A percentile compares a stretch with the other conserved stretches of the same genome.
Conservation (phyloP, 495 filamentous ascomycete species). For the Podospora anserina region DNA sequence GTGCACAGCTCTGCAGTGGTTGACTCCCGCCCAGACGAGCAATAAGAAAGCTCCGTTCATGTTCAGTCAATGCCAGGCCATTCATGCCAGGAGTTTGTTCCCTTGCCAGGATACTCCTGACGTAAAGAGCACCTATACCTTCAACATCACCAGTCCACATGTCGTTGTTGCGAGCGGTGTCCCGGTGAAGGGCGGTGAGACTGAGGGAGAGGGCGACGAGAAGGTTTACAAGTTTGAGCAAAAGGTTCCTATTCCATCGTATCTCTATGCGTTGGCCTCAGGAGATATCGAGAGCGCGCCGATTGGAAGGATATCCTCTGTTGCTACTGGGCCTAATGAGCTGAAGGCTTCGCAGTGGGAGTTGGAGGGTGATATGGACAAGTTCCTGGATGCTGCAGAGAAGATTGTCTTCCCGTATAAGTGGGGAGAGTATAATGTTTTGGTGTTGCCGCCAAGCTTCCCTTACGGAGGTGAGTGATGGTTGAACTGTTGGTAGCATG, state of each 20-base stretch:
- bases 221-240: conserved; percentile 80
- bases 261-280: conserved; percentile 87
- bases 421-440: conserved; percentile 92
- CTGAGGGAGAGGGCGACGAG: conserved; percentile 45
- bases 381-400: conserved; percentile 84
- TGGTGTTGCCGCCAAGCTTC: conserved; percentile 87
- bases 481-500: not conserved
- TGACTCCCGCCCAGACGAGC: conserved; percentile 83
- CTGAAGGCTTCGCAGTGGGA: conserved; percentile 83
- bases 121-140: conserved; percentile 85
- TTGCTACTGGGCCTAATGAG: conserved; percentile 84
- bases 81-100: conserved; percentile 87
- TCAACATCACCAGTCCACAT: conserved; percentile 80
- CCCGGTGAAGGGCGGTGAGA: conserved; percentile 49
- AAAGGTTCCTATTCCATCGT: conserved; percentile 86
- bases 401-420: conserved; percentile 82
- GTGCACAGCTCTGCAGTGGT: conserved; percentile 91
- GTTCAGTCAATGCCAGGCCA: conserved; percentile 97
- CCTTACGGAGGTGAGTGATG: conserved; percentile 60
- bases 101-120: conserved; percentile 97
- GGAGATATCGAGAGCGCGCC: conserved; percentile 81
- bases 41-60: conserved; percentile 94
- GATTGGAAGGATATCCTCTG: conserved; percentile 78
- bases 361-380: conserved; percentile 83
- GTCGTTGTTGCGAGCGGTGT: conserved; percentile 87